Evolutionary conservation across 441 rosid species (phyloP).

Genomic region (Isatis lusitanica): DNA sequence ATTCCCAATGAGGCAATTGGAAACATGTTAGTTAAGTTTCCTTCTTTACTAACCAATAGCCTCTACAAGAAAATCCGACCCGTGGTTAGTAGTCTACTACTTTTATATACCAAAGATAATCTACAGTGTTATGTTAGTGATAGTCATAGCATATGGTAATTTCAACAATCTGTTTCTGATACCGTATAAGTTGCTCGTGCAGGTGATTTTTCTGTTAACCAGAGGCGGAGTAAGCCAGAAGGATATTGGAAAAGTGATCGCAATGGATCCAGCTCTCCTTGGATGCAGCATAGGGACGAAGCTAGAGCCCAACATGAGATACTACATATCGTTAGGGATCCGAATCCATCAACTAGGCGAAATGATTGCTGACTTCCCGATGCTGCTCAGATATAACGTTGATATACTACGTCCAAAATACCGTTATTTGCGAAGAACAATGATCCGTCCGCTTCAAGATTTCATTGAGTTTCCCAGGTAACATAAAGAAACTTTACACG

Average conservation of each 20-base stretch:
- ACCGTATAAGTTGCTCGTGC: neutral
- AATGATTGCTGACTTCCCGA: slow-evolving; percentile 90
- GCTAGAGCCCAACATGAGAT: slow-evolving; percentile 77
- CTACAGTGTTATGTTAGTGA: neutral
- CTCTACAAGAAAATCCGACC: slow-evolving; percentile 87
- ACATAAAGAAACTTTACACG: neutral
- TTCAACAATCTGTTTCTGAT: neutral
- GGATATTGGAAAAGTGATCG: slow-evolving; percentile 76
- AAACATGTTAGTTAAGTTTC: slow-evolving; percentile 83
- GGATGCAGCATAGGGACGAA: slow-evolving; percentile 78
- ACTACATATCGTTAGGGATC: slow-evolving; percentile 78
- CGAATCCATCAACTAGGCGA: slow-evolving; percentile 57
- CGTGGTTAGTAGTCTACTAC: slow-evolving; percentile 57
- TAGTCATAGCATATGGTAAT: neutral
- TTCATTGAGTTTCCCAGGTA: slow-evolving; percentile 86
- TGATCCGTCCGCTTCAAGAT: slow-evolving; percentile 85
- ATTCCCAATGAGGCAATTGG: slow-evolving; percentile 76
- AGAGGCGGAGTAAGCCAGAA: slow-evolving; percentile 76
- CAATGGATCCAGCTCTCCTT: slow-evolving; percentile 80
- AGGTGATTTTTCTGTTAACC: slow-evolving; percentile 85
- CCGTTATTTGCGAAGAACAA: slow-evolving; percentile 67
- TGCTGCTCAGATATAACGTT: slow-evolving; percentile 74
- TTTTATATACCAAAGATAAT: slow-evolving; percentile 1
- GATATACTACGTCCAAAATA: slow-evolving; percentile 81
- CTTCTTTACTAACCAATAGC: slow-evolving; percentile 77